Base-by-base conservation (phyloP, 495 filamentous ascomycete species). In the Penicillium pulvis region DNA sequence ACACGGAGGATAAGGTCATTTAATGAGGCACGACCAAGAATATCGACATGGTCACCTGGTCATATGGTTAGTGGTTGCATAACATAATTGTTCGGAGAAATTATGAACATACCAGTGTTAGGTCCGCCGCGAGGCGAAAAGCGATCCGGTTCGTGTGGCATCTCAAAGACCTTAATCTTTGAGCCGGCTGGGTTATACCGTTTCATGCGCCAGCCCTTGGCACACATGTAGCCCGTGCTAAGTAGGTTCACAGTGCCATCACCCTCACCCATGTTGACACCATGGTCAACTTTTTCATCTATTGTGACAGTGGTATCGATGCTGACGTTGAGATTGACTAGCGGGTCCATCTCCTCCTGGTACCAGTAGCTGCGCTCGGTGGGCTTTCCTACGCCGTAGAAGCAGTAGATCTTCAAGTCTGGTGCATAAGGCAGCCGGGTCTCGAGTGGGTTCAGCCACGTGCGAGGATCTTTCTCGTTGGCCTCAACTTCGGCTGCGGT, bases 371-470 rank as follows among this genome's bases (percentile, higher is more conserved):
- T 84, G 49, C 93, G 82, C 71, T 98, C 93, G 0, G 93, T 97
- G 12, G 89, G 87, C 71, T 98, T 98, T 7, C 89, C 91, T 26
- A 96, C 82, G 36, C 91, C 94, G 70, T 98, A 98, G 78, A 98
- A 98, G 74, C 94, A 98, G 70, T 94, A 98, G 19, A 98, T 90
- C 78, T 96, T 97, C 71, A 98, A 81, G 67, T 85, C 89, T 1
- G 94, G 94, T 14, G 94, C 94, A 46, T 89, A 79, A 0, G 94
- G 94, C 0, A 98, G 80, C 8, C 95, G 85, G 1, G 91, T 88
- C 66, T 98, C 95, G 20, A 98, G 83, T 0, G 94, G 94, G 70
- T 98, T 98, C 45, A 96, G 81, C 94, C 94, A 98, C 67, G 93
- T 98, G 41, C 81, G 77, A 5, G 85, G 87, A 58, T 92, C 83